These are phyloP conservation scores for Lachancea quebecensis DNA, from an alignment of 805 yeast genomes.

Conservation along the genomic window DNA sequence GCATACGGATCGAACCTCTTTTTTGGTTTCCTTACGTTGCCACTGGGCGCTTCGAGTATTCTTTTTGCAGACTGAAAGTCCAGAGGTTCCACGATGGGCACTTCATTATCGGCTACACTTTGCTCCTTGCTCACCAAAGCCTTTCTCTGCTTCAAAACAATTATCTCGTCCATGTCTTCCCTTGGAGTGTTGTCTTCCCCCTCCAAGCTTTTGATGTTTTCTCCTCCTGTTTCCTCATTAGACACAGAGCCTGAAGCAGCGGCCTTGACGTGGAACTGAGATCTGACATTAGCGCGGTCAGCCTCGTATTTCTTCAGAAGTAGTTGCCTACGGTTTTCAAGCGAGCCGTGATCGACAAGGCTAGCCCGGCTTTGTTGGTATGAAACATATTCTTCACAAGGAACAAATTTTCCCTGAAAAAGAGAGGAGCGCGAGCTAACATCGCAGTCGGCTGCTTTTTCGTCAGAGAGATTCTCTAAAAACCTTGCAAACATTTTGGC, in stretches of 20 bases:
- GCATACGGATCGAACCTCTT: slow-evolving; percentile 55
- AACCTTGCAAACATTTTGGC: neutral
- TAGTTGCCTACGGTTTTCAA: slow-evolving; percentile 3
- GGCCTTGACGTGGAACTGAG: neutral
- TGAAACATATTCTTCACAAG: neutral
- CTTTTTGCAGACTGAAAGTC: slow-evolving; percentile 42
- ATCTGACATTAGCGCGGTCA: neutral
- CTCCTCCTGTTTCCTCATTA: slow-evolving; percentile 3
- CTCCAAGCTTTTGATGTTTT: slow-evolving; percentile 2
- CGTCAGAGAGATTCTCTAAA: neutral
- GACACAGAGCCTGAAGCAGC: neutral
- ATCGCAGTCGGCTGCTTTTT: neutral
- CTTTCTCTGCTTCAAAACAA: slow-evolving; percentile 32
- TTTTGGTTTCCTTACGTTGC: slow-evolving; percentile 8
- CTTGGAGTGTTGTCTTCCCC: neutral
- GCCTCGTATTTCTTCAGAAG: slow-evolving; percentile 1
- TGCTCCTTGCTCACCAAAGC: slow-evolving; percentile 3
- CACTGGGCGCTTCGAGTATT: slow-evolving; percentile 29
- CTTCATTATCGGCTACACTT: slow-evolving; percentile 3
- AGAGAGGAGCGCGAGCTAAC: neutral
- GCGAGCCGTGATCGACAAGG: slow-evolving; percentile 6
- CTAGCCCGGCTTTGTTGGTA: neutral
- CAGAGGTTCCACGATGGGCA: slow-evolving; percentile 25
- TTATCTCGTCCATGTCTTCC: slow-evolving; percentile 33
- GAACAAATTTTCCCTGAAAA: slow-evolving; percentile 1